phyloP scores from a whole-genome alignment of 768 basidiomycete genomes.

The Rhizopogon rudus region DNA sequence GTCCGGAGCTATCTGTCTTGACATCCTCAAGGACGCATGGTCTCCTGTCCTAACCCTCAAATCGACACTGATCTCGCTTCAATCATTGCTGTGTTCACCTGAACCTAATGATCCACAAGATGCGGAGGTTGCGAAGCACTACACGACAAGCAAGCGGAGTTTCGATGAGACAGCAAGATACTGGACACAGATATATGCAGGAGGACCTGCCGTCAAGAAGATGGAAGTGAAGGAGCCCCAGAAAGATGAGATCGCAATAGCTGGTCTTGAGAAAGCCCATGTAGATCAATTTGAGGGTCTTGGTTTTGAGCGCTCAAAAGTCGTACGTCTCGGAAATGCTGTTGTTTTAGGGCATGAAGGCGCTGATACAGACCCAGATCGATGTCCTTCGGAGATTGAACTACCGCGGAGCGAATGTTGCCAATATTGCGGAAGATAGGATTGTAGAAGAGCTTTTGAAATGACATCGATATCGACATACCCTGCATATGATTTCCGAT shows the following conservation, averaged over 20 bases:
- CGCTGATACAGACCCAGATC: slow-evolving; percentile 45
- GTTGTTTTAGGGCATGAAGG: neutral
- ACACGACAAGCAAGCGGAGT: slow-evolving; percentile 77
- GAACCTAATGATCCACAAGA: slow-evolving; percentile 97
- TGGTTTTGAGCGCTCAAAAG: slow-evolving; percentile 79
- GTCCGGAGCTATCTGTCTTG: slow-evolving; percentile 92
- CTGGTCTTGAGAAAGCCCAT: slow-evolving; percentile 78
- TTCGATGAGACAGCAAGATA: slow-evolving; percentile 92
- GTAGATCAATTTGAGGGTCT: slow-evolving; percentile 81
- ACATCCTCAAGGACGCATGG: slow-evolving; percentile 87
- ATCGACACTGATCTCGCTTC: slow-evolving; percentile 91
- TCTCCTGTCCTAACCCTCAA: slow-evolving; percentile 94
- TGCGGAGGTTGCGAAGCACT: slow-evolving; percentile 97
- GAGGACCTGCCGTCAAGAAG: slow-evolving; percentile 52
- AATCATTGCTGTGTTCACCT: slow-evolving; percentile 88
- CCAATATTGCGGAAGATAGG: slow-evolving; percentile 77
- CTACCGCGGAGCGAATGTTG: slow-evolving; percentile 79
- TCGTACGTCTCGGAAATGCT: slow-evolving; percentile 51
- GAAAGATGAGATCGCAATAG: slow-evolving; percentile 53
- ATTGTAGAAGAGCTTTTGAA: slow-evolving; percentile 85
- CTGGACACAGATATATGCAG: slow-evolving; percentile 93
- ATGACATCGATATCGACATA: slow-evolving; percentile 27
- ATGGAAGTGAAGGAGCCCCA: slow-evolving; percentile 22
- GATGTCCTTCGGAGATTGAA: slow-evolving; percentile 85
- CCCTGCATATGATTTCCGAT: slow-evolving; percentile 16